These are phyloP conservation scores for Aspergillus olivimuriae DNA, from an alignment of 495 filamentous ascomycete species.

Conservation along the genomic window DNA sequence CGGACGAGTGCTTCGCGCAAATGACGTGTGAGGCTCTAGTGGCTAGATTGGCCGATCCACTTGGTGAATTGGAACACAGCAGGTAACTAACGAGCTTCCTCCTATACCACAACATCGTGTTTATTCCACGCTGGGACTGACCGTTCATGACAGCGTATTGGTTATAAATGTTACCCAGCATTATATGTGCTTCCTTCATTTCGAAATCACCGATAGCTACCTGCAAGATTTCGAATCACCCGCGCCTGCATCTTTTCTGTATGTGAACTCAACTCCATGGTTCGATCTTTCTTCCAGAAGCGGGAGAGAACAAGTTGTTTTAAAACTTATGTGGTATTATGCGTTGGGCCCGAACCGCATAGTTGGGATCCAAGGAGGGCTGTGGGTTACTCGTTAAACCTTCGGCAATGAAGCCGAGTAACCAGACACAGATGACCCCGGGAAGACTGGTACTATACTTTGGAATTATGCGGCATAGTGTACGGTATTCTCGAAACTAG, in stretches of 20 bases:
- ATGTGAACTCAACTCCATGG: conserved; percentile 14
- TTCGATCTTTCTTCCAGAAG: conserved; percentile 8
- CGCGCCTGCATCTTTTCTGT: conserved; percentile 1
- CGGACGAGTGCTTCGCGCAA: conserved; percentile 12
- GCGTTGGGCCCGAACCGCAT: too few species aligned
- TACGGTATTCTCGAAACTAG: too few species aligned
- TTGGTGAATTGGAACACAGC: not conserved
- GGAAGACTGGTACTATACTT: too few species aligned
- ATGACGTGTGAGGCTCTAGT: conserved; percentile 15
- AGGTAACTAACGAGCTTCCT: conserved; percentile 1
- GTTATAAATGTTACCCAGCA: conserved; percentile 16
- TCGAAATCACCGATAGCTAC: conserved; percentile 12
- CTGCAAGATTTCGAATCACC: conserved; percentile 6
- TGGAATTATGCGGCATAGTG: too few species aligned
- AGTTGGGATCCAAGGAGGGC: too few species aligned
- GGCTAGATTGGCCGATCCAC: conserved; percentile 4
- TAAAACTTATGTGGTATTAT: conserved; percentile 12
- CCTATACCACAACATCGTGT: too few species aligned
- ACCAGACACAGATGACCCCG: too few species aligned
- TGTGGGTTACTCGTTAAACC: too few species aligned
- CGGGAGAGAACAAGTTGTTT: conserved; percentile 6
- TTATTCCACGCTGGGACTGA: too few species aligned
- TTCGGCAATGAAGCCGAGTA: too few species aligned
- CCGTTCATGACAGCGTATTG: conserved; percentile 7
- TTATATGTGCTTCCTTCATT: conserved; percentile 17